Conservation (phyloP, 768 basidiomycete species). For the Strobilomyces echinocephalus region DNA sequence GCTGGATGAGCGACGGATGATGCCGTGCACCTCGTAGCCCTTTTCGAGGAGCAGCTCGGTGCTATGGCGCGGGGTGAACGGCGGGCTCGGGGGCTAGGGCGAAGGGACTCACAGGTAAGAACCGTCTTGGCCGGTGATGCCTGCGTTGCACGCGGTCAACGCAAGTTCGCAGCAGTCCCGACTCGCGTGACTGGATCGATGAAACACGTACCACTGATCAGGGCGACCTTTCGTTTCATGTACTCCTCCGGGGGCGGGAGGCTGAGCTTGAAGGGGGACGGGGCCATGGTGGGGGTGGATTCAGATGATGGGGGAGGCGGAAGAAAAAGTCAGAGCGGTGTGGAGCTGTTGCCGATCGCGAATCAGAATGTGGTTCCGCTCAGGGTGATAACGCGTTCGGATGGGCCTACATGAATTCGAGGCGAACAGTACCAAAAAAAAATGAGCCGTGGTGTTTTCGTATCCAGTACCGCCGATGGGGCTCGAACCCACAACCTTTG, state of each 20-base stretch:
- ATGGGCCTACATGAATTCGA: too few species aligned
- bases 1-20: conserved; percentile 94
- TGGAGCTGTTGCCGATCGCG: conserved; percentile 3
- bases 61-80: conserved; percentile 34
- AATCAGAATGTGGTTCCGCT: conserved; percentile 1
- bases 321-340: neutral
- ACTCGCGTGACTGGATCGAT: neutral
- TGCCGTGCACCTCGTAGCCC: conserved; percentile 91
- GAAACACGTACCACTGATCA: conserved; percentile 71
- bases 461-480: conserved; percentile 34
- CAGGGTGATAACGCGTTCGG: too few species aligned
- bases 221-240: conserved; percentile 85
- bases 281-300: conserved; percentile 9
- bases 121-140: conserved; percentile 95
- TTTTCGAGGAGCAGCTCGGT: conserved; percentile 81
- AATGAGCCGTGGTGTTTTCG: conserved; percentile 18
- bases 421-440: too few species aligned
- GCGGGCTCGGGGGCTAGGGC: neutral
- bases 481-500: conserved; percentile 38
- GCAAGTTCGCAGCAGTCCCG: too few species aligned
- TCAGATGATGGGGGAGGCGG: neutral
- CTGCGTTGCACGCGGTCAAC: conserved; percentile 37
- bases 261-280: conserved; percentile 41
- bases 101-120: conserved; percentile 76
- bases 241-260: conserved; percentile 79